Evolutionary conservation across 208 protist genomes (phyloP).

Genomic region (Phytomonas sp.): DNA sequence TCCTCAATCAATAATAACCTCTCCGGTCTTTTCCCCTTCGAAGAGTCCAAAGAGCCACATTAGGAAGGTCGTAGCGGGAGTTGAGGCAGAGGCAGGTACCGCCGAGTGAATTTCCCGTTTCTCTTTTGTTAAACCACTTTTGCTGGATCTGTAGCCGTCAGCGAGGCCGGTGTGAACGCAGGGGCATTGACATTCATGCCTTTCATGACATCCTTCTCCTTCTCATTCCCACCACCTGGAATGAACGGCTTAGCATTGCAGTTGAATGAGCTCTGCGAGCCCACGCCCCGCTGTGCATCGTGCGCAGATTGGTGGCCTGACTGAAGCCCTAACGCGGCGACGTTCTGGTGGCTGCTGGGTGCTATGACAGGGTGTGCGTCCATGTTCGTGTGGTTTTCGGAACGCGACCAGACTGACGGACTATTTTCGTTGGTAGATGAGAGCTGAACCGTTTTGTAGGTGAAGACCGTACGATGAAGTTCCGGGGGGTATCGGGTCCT

Average conservation of each 20-base stretch:
- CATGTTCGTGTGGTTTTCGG: neutral
- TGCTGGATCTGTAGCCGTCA: conserved; percentile 6
- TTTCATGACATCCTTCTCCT: neutral
- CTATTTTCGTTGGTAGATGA: too few relatives aligned
- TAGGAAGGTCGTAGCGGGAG: too few relatives aligned
- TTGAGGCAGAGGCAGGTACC: neutral
- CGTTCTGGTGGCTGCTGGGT: too few relatives aligned
- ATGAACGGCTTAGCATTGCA: conserved; percentile 29
- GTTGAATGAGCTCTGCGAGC: conserved; percentile 24
- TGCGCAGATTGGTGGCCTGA: too few relatives aligned
- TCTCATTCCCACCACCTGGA: conserved; percentile 1
- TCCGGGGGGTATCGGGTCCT: too few relatives aligned
- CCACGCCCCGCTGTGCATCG: too few relatives aligned
- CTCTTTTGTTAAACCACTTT: too few relatives aligned
- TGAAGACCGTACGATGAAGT: conserved; percentile 3
- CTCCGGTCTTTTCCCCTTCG: neutral
- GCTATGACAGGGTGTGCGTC: neutral
- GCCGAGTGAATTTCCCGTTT: neutral
- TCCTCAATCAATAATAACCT: conserved; percentile 3
- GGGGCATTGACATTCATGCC: conserved; percentile 1
- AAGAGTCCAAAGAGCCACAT: neutral
- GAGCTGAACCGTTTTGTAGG: conserved; percentile 5
- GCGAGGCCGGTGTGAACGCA: conserved; percentile 13
- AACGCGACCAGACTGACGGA: too few relatives aligned
- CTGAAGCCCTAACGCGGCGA: too few relatives aligned